phyloP scores from a whole-genome alignment of 1,284 basidiomycete genomes.

The Xerocomus amazonicus region DNA sequence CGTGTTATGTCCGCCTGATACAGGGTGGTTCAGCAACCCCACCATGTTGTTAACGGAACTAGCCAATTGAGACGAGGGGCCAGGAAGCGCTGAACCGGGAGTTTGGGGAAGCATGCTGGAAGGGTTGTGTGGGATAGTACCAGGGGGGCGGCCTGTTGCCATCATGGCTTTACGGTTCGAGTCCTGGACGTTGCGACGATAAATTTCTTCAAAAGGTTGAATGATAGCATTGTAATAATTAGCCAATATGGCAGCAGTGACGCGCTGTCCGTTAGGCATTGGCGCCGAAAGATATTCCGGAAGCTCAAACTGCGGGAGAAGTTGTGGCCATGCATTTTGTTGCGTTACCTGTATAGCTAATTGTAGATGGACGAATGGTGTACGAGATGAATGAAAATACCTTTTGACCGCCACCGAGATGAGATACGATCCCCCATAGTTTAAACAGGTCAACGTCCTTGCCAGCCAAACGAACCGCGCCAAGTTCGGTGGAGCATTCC shows the following conservation, averaged over 20 bases:
- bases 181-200: conserved; percentile 57
- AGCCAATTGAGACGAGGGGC: no score
- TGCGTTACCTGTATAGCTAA: conserved; percentile 28
- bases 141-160: conserved; percentile 31
- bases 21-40: conserved; percentile 30
- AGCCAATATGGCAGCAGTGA: conserved; percentile 48
- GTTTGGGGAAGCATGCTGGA: conserved; percentile 15
- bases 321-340: conserved; percentile 47
- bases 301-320: conserved; percentile 58
- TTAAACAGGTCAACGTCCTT: conserved; percentile 77
- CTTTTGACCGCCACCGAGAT: conserved; percentile 53
- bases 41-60: conserved; percentile 28
- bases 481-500: conserved; percentile 55
- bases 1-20: conserved; percentile 18
- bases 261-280: conserved; percentile 43
- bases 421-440: conserved; percentile 57
- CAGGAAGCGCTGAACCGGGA: conserved; percentile 9
- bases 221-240: conserved; percentile 60
- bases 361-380: conserved; percentile 2
- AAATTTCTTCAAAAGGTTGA: conserved; percentile 65
- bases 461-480: conserved; percentile 64
- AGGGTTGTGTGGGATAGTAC: conserved; percentile 17
- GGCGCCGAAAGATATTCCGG: conserved; percentile 53
- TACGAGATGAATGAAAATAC: conserved; percentile 38
- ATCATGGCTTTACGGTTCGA: conserved; percentile 44